Evolutionary conservation across 345 rosid species (phyloP), one percentile per base, ranked within the genome.

Genomic region (Brassica cretica): DNA sequence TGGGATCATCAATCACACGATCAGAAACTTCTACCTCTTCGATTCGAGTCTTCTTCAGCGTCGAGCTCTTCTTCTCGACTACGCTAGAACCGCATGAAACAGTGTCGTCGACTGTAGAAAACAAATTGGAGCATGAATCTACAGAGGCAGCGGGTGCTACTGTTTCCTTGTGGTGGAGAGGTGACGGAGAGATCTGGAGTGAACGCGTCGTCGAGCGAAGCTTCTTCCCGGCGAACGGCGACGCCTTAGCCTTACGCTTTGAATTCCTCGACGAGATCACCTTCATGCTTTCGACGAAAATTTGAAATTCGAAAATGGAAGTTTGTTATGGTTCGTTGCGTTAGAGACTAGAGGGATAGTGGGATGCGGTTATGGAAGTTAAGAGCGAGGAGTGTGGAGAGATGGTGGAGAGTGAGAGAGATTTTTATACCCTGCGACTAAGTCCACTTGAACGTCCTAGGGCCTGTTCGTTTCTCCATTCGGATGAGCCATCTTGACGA

Each of bases 161-260:
- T 6, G n/a, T 29, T 59, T 66, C 71, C n/a, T 51, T 77, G 16
- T 9, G 49, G n/a, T n/a, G 25, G 19, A 35, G 67, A 77, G 80
- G 68, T 56, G 78, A 32, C 11, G 90, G 85, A 78, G 87, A 81
- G 68, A 85, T 83, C 70, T 82, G 76, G 68, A 84, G 88, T 32
- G 83, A 76, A 55, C 77, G 86, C 74, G 80, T 87, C 74, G 80
- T 87, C 58, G 94, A 87, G 2, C 90, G 86, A 76, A 84, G 83
- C 82, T 87, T 90, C 86, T 76, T 86, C 76, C 75, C 75, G 41
- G 79, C 65, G 75, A 51, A 72, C 64, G 68, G 77, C 74, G 68
- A 21, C 58, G 60, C 63, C 55, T 75, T 81, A 18, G 72, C 70
- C 82, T 74, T 73, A 16, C 76, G 72, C 70, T 76, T 82, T n/a